Percentiles rank a stretch among this genome's conserved stretches.
These are phyloP conservation scores for Nakaseomyces delphensis DNA, from an alignment of 1,139 yeast species.

Conservation along the genomic window DNA sequence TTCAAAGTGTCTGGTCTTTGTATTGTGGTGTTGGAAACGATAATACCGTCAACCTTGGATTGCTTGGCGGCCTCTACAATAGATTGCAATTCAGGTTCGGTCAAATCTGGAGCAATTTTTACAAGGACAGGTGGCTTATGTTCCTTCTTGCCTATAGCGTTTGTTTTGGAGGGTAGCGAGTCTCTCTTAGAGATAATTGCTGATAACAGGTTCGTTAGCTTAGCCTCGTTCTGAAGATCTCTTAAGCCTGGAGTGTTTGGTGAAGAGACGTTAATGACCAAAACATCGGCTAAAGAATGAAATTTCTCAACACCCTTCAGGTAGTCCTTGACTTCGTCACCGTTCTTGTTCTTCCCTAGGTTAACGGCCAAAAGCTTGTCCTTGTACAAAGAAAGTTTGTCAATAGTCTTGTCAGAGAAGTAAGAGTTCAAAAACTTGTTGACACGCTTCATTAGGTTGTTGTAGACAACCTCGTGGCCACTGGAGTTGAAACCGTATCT, in stretches of 20 bases:
- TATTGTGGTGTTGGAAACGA: slow-evolving; percentile 85
- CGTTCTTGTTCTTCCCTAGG: slow-evolving; percentile 83
- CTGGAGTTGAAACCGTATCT: slow-evolving; percentile 90
- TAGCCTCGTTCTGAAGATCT: slow-evolving; percentile 70
- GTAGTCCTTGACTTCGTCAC: slow-evolving; percentile 84
- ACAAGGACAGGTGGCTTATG: slow-evolving; percentile 67
- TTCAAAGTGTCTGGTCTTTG: slow-evolving; percentile 58
- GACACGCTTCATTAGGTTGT: slow-evolving; percentile 55
- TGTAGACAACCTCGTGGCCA: slow-evolving; percentile 72
- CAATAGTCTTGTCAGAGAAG: slow-evolving; percentile 18
- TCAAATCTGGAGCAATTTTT: slow-evolving; percentile 88
- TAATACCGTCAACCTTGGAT: slow-evolving; percentile 82
- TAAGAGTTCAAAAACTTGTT: slow-evolving; percentile 33
- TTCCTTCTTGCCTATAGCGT: slow-evolving; percentile 26
- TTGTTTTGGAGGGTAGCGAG: slow-evolving; percentile 35
- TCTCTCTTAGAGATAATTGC: slow-evolving; percentile 59
- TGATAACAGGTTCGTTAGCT: slow-evolving; percentile 55
- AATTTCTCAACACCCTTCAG: slow-evolving; percentile 73
- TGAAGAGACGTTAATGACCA: slow-evolving; percentile 87
- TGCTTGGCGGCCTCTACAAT: slow-evolving; percentile 74
- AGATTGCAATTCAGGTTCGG: slow-evolving; percentile 70
- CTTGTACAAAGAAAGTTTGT: slow-evolving; percentile 50
- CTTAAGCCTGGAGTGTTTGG: slow-evolving; percentile 96
- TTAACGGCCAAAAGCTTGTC: slow-evolving; percentile 72
- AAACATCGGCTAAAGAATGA: slow-evolving; percentile 79